Percentiles rank a stretch among this genome's conserved stretches.
Evolutionary conservation across 2,329 filamentous ascomycete species (phyloP).

Genomic region (Thielaviopsis punctulata): DNA sequence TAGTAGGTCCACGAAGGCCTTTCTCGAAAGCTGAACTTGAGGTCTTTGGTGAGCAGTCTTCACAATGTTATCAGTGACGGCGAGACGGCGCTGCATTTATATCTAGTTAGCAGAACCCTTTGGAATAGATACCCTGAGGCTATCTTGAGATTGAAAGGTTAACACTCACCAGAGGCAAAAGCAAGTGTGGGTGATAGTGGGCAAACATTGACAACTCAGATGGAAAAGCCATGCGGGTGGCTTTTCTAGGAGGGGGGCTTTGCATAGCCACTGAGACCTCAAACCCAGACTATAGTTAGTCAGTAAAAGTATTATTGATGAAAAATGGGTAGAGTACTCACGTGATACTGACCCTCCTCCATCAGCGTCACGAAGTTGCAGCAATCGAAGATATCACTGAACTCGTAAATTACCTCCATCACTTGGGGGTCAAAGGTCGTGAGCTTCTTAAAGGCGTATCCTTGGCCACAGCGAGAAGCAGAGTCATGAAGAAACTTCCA

Average conservation of each 20-base stretch:
- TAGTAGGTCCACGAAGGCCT: not conserved
- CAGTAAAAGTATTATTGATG: not conserved
- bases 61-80: not conserved
- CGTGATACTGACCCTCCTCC: not conserved
- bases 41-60: not conserved
- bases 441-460: slow-evolving; percentile 19
- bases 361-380: not conserved
- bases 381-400: not conserved
- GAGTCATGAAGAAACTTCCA: slow-evolving; percentile 1
- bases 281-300: not conserved
- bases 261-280: not conserved
- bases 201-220: not conserved
- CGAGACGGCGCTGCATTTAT: not conserved
- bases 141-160: not conserved
- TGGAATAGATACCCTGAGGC: not conserved
- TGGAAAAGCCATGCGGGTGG: not conserved
- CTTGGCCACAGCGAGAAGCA: not conserved
- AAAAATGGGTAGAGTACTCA: not conserved
- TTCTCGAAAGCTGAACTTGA: not conserved
- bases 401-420: not conserved
- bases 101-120: not conserved
- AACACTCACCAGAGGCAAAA: not conserved
- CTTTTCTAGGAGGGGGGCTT: not conserved
- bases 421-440: not conserved
- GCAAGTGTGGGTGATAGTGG: not conserved